Conservation (phyloP, 768 basidiomycete genomes). For the Rhodotorula toruloides region DNA sequence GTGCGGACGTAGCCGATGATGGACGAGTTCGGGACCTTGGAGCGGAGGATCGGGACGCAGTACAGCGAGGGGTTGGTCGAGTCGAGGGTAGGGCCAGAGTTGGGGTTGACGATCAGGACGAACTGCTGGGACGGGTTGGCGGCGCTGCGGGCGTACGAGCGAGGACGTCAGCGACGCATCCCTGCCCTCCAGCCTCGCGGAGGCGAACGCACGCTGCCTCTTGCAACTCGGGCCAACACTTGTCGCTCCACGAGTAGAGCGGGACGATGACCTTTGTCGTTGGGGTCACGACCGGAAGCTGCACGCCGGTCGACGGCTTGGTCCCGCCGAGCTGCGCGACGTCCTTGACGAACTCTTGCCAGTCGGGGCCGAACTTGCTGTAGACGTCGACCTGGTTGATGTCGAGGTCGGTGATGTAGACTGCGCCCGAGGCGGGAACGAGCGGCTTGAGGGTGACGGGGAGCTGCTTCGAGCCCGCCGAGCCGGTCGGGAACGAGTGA, state of each 20-base stretch:
- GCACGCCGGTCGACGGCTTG: too few relatives aligned
- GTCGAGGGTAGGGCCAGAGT: constrained; percentile 10
- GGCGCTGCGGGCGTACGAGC: constrained; percentile 1
- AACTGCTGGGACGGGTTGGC: constrained; percentile 3
- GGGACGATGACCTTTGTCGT: constrained; percentile 12
- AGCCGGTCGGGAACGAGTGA: background rate
- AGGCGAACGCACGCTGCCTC: constrained; percentile 1
- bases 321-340: constrained; percentile 5
- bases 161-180: background rate
- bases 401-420: constrained; percentile 16
- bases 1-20: constrained; percentile 23
- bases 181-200: too few relatives aligned
- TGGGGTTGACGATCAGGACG: constrained; percentile 18
- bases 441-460: background rate
- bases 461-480: background rate
- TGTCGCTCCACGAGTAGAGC: constrained; percentile 3
- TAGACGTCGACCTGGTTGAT: constrained; percentile 13
- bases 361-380: constrained; percentile 1
- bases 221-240: constrained; percentile 20
- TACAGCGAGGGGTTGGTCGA: constrained; percentile 10
- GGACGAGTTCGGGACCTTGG: background rate
- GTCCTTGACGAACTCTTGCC: constrained; percentile 1
- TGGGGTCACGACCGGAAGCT: too few relatives aligned
- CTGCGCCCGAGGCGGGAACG: background rate
- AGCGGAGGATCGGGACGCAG: constrained; percentile 18